Evolutionary conservation across 176 grass and related monocot genomes (phyloP).

Genomic region (Panicum miliaceum): DNA sequence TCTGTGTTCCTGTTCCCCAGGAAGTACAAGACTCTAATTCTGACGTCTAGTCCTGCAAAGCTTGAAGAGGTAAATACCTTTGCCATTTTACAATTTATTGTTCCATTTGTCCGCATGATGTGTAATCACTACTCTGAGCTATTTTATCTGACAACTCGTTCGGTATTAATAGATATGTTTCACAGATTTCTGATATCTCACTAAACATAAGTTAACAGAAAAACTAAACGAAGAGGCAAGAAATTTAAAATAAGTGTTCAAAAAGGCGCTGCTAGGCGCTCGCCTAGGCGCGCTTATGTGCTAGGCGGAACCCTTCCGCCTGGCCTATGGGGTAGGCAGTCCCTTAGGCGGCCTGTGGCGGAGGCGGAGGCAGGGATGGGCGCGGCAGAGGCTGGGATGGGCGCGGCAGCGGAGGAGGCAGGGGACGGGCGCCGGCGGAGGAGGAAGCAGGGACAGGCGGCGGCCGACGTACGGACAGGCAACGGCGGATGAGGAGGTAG

Average conservation of each 20-base stretch:
- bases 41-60: conserved; percentile 43
- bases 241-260: conserved; percentile 12
- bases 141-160: not conserved
- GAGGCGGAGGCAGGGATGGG: too few relatives aligned
- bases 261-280: too few relatives aligned
- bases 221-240: not conserved
- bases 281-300: too few relatives aligned
- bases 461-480: too few relatives aligned
- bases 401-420: too few relatives aligned
- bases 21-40: conserved; percentile 81
- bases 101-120: not conserved
- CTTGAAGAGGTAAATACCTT: conserved; percentile 57
- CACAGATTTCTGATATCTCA: not conserved
- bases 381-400: too few relatives aligned
- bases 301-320: too few relatives aligned
- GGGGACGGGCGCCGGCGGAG: too few relatives aligned
- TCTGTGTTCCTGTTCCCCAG: conserved; percentile 45
- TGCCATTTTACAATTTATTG: not conserved
- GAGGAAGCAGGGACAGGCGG: too few relatives aligned
- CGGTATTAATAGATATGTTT: conserved; percentile 11
- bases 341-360: too few relatives aligned
- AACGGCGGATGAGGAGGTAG: too few relatives aligned
- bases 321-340: too few relatives aligned
- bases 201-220: not conserved
- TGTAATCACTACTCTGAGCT: not conserved